Evolutionary conservation across 192 early-diverging fungal genomes (phyloP), one percentile per base, ranked within the genome.

Genomic region (Obelidium mucronatum): DNA sequence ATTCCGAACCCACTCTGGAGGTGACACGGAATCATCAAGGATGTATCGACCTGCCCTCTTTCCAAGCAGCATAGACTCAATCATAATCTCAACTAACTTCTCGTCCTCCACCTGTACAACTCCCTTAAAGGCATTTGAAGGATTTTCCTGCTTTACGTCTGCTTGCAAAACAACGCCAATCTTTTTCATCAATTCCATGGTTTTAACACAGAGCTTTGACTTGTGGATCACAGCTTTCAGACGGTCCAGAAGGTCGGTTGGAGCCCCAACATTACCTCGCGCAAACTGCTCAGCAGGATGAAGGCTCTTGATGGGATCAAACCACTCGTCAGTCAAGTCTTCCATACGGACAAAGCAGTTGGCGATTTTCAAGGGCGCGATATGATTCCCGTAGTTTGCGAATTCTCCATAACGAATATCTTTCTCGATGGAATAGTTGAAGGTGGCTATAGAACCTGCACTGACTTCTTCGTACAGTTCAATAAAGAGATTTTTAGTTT

Each of bases 21-120:
- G 67, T 3, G 30, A 28, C 3, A 51, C 44, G 17, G 67, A 6
- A 15, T 40, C 55, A 19, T 40, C 72, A 63, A 61, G 24, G 34
- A 22, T 24, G 61, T 73, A 73, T 37, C 72, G 3, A 11, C 72
- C 72, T 59, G 72, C 28, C 15, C 72, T 3, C 17, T n/a, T 48
- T 3, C 42, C 56, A 3, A 73, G 15, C 3, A 73, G 30, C 39
- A 62, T 36, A 62, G 6, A 6, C 22, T 33, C 56, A 63, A 51
- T 4, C 67, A 69, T 69, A 39, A 69, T 69, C 19, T 40, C 19
- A 2, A 5, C 3, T 22, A 69, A 26, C 40, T 51, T 42, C 3
- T 51, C 67, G 30, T 69, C 67, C 3, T 24, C 44, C 6, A 51
- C 40, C 40, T 3, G 11, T 5, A 15, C 26, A 5, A 24, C 55